Evolutionary conservation across 257 asterid species (phyloP).

Genomic region (Pogostemon cablin): DNA sequence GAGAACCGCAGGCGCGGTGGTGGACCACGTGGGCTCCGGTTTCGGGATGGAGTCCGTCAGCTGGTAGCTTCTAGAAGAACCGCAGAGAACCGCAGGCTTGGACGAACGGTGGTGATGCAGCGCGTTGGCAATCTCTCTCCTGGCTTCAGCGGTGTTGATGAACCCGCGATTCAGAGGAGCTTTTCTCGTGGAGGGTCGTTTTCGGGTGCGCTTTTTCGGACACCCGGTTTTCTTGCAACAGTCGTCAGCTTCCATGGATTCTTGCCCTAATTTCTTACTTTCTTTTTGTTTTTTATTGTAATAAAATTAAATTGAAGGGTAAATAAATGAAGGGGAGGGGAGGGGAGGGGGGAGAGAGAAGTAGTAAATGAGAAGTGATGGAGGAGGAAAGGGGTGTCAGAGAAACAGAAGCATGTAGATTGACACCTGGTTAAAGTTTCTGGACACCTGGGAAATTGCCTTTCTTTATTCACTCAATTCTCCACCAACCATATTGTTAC

Average conservation of each 20-base stretch:
- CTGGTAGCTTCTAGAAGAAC: slow-evolving; percentile 23
- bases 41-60: slow-evolving; percentile 37
- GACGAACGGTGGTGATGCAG: slow-evolving; percentile 37
- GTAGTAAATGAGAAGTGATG: slow-evolving; percentile 11
- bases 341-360: neutral
- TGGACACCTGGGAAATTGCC: slow-evolving; percentile 36
- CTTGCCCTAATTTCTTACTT: too few species aligned
- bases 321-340: neutral
- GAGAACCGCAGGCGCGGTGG: slow-evolving; percentile 43
- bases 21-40: slow-evolving; percentile 48
- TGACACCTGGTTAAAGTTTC: slow-evolving; percentile 32
- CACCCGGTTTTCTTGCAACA: neutral
- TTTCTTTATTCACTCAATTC: slow-evolving; percentile 9
- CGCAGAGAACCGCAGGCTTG: slow-evolving; percentile 3
- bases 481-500: neutral
- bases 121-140: slow-evolving; percentile 46
- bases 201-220: slow-evolving; percentile 26
- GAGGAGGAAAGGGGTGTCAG: slow-evolving; percentile 25
- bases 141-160: slow-evolving; percentile 48
- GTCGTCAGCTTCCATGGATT: slow-evolving; percentile 18
- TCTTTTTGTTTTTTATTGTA: neutral
- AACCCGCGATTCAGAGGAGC: slow-evolving; percentile 7
- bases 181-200: slow-evolving; percentile 37
- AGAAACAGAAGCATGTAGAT: slow-evolving; percentile 27
- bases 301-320: too few species aligned